These are phyloP conservation scores for Sarocladium strictum DNA, from an alignment of 2,329 filamentous ascomycete species.

Conservation along the genomic window DNA sequence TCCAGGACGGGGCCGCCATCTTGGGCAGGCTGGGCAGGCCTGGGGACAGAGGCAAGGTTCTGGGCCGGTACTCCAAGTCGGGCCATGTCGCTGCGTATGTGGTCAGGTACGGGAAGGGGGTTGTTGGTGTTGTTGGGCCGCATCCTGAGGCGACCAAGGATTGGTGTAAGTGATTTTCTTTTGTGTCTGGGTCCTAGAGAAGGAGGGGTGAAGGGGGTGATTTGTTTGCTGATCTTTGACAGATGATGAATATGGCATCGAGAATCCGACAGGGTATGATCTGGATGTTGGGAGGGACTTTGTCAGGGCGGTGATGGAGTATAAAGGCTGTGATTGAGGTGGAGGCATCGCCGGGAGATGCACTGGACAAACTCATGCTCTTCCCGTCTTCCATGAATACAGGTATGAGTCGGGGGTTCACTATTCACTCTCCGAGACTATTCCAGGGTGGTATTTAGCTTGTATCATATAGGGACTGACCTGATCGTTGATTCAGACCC, in stretches of 20 bases:
- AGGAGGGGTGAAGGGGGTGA: too few relatives aligned
- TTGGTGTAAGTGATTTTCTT: slow-evolving; percentile 18
- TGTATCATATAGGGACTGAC: too few relatives aligned
- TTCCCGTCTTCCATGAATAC: too few relatives aligned
- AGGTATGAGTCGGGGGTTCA: too few relatives aligned
- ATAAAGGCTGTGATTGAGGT: neutral
- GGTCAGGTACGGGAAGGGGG: slow-evolving; percentile 17
- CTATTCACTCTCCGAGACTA: too few relatives aligned
- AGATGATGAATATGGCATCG: slow-evolving; percentile 13
- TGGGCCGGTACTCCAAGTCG: slow-evolving; percentile 18
- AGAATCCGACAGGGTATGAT: slow-evolving; percentile 18
- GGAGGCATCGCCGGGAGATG: neutral
- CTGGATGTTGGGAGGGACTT: slow-evolving; percentile 18
- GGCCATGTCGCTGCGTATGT: slow-evolving; percentile 19
- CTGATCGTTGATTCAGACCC: too few relatives aligned
- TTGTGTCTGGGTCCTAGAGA: neutral
- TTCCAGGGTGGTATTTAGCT: too few relatives aligned
- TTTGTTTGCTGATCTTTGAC: neutral
- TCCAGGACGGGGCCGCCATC: slow-evolving; percentile 20
- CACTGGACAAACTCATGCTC: too few relatives aligned
- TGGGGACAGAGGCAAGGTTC: slow-evolving; percentile 10
- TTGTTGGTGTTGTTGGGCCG: slow-evolving; percentile 19
- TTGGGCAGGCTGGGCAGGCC: slow-evolving; percentile 12
- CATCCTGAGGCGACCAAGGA: slow-evolving; percentile 19
- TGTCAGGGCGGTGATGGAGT: slow-evolving; percentile 11